Percentiles rank a stretch among this genome's conserved stretches.
Conservation (phyloP, 2,329 filamentous ascomycete genomes). For the Fusarium fracticaudum region DNA sequence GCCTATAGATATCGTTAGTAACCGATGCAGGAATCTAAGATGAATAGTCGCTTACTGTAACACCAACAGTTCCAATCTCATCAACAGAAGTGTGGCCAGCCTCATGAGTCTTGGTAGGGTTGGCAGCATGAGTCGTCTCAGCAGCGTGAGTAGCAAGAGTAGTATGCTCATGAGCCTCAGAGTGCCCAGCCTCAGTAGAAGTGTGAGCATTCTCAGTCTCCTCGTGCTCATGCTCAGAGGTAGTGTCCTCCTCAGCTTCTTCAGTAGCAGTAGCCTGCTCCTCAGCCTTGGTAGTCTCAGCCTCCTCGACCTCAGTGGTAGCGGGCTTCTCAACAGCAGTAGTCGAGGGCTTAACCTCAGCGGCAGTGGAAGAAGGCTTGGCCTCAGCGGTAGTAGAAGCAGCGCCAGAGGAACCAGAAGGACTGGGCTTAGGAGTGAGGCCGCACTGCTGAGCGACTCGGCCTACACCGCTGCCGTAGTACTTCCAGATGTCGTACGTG, state of each 20-base stretch:
- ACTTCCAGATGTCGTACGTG: conserved; percentile 56
- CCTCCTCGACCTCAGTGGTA: background rate
- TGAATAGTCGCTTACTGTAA: conserved; percentile 2
- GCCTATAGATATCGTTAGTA: background rate
- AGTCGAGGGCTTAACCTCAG: background rate
- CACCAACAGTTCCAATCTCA: conserved; percentile 21
- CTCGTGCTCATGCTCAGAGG: background rate
- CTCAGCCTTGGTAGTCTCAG: background rate
- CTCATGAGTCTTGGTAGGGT: background rate
- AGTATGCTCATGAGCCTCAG: background rate
- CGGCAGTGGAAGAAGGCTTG: background rate
- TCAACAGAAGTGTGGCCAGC: conserved; percentile 2
- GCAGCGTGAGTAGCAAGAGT: background rate
- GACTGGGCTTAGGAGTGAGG: conserved; percentile 25
- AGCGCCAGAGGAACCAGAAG: conserved; percentile 21
- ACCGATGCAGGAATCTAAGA: background rate
- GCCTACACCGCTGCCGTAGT: conserved; percentile 52
- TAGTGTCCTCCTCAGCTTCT: background rate
- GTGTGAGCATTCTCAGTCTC: background rate
- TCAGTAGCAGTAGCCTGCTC: background rate
- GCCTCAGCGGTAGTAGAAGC: background rate
- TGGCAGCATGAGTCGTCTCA: background rate
- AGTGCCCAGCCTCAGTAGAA: background rate
- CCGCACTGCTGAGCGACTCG: conserved; percentile 46
- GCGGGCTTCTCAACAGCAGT: background rate